Evolutionary conservation across 176 grass and related monocot species (phyloP).

Genomic region (Thinopyrum elongatum): DNA sequence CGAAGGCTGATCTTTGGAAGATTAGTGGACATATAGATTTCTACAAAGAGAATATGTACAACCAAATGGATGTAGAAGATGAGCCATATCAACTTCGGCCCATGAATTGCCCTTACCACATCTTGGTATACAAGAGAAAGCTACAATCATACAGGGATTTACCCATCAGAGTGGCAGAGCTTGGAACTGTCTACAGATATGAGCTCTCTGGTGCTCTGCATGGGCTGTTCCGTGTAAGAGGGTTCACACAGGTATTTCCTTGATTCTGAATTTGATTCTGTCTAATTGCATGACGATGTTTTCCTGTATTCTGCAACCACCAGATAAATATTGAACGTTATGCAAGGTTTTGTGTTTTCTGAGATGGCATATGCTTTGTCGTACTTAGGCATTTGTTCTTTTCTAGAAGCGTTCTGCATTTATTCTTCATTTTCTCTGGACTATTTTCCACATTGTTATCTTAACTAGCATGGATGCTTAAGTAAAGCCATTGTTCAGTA

Average conservation of each 20-base stretch:
- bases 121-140: slow-evolving; percentile 94
- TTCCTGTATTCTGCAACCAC: neutral
- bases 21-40: slow-evolving; percentile 94
- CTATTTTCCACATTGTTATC: neutral
- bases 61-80: slow-evolving; percentile 93
- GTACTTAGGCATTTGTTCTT: neutral
- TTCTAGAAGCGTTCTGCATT: neutral
- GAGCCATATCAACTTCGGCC: slow-evolving; percentile 92
- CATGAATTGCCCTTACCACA: slow-evolving; percentile 98
- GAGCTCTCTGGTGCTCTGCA: slow-evolving; percentile 92
- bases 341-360: neutral
- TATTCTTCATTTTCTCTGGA: neutral
- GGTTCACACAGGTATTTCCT: slow-evolving; percentile 85
- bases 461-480: neutral
- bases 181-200: slow-evolving; percentile 98
- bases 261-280: slow-evolving; percentile 23
- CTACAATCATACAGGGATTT: slow-evolving; percentile 91
- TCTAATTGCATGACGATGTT: neutral
- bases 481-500: neutral
- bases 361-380: neutral
- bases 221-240: slow-evolving; percentile 93
- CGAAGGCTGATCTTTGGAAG: slow-evolving; percentile 92
- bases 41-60: slow-evolving; percentile 93
- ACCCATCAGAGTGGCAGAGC: slow-evolving; percentile 86
- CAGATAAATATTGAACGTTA: neutral